phyloP scores from a whole-genome alignment of 1,284 basidiomycete species.

The Pseudozyma tsukubaensis region DNA sequence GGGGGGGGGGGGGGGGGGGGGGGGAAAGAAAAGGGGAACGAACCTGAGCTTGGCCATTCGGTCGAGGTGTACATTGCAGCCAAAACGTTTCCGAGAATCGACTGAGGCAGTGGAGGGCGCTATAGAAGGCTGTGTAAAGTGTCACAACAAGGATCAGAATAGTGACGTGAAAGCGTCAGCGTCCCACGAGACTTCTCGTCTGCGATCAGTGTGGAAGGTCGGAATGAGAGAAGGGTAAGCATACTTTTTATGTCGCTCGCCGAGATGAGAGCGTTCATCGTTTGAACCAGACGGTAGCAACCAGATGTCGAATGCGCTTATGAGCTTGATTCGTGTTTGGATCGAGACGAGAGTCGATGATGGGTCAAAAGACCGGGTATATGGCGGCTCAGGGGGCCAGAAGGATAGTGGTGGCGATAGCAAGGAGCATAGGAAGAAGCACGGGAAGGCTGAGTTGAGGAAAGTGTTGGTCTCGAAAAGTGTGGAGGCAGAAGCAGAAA shows the following conservation, averaged over 20 bases:
- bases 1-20: neutral
- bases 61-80: slow-evolving; percentile 30
- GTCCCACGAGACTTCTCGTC: too few species aligned
- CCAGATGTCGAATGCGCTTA: neutral
- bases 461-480: slow-evolving; percentile 34
- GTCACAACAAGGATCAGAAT: neutral
- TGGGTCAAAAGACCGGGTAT: neutral
- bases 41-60: slow-evolving; percentile 18
- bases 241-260: slow-evolving; percentile 43
- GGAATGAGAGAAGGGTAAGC: neutral
- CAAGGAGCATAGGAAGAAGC: too few species aligned
- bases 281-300: too few species aligned
- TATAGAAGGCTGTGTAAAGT: slow-evolving; percentile 30
- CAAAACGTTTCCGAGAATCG: slow-evolving; percentile 51
- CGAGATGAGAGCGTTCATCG: slow-evolving; percentile 50
- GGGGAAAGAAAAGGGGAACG: neutral
- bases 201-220: too few species aligned
- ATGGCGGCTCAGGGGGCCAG: neutral
- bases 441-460: slow-evolving; percentile 22
- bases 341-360: neutral
- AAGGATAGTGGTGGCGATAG: neutral
- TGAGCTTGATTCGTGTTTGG: neutral
- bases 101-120: slow-evolving; percentile 33
- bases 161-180: too few species aligned
- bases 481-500: neutral